These are phyloP conservation scores for Plasmopara muralis DNA, from an alignment of 352 stramenopile genomes.

Conservation along the genomic window DNA sequence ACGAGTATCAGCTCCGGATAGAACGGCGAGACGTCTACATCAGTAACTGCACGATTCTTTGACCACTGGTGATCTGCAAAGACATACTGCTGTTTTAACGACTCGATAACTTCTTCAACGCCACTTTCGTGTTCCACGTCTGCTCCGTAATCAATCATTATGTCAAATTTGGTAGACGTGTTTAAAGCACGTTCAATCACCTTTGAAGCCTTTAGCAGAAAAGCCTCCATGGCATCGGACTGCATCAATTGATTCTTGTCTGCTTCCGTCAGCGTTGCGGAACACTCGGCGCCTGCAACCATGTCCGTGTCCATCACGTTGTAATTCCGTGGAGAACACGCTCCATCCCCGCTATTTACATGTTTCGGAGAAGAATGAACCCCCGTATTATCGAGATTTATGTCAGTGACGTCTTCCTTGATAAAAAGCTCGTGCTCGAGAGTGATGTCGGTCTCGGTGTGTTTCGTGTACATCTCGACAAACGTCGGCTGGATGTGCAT, in stretches of 20 bases:
- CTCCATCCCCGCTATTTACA: constrained; percentile 23
- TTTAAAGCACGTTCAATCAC: constrained; percentile 79
- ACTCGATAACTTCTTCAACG: constrained; percentile 50
- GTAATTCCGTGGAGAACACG: constrained; percentile 33
- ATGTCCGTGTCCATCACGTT: constrained; percentile 47
- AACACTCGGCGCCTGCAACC: constrained; percentile 13
- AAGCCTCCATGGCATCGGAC: constrained; percentile 69
- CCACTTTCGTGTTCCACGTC: constrained; percentile 55
- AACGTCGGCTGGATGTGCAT: constrained; percentile 76
- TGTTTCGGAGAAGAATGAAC: constrained; percentile 26
- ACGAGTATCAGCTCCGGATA: constrained; percentile 75
- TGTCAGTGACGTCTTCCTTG: constrained; percentile 32
- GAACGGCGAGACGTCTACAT: constrained; percentile 78
- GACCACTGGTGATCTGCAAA: constrained; percentile 81
- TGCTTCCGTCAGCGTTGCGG: constrained; percentile 27
- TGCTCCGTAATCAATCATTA: constrained; percentile 81
- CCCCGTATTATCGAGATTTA: constrained; percentile 33
- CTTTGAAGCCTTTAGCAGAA: constrained; percentile 66
- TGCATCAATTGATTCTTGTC: constrained; percentile 65
- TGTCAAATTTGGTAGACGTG: constrained; percentile 69
- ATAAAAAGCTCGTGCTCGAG: constrained; percentile 72
- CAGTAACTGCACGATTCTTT: constrained; percentile 70
- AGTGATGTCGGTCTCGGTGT: constrained; percentile 79
- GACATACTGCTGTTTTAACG: constrained; percentile 61
- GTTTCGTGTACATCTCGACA: constrained; percentile 81